Evolutionary conservation across 495 filamentous ascomycete genomes (phyloP).

Genomic region (Penicillium coprophilum): DNA sequence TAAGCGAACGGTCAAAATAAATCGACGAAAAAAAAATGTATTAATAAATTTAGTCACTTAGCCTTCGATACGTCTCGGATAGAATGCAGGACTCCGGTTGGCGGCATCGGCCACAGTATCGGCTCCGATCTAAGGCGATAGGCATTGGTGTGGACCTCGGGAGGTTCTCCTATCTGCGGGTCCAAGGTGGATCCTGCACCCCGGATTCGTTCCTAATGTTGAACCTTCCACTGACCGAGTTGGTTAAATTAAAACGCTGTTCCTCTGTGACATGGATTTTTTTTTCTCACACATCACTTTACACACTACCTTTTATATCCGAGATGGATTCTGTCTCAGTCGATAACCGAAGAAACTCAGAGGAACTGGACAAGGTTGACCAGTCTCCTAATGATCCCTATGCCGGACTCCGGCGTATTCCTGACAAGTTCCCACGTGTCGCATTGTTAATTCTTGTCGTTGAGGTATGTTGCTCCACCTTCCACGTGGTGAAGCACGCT

Average conservation of each 20-base stretch:
- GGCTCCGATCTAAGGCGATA: conserved; percentile 7
- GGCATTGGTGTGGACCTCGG: conserved; percentile 4
- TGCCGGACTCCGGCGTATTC: conserved; percentile 2
- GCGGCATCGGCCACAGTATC: conserved; percentile 1
- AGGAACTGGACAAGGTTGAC: not conserved
- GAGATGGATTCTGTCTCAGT: not conserved
- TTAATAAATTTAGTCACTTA: not conserved
- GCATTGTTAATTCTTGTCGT: conserved; percentile 7
- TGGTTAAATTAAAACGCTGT: conserved; percentile 4
- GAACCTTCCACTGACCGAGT: not conserved
- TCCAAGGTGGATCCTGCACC: not conserved
- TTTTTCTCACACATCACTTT: not conserved
- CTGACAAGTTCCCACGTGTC: conserved; percentile 7
- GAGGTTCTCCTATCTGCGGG: conserved; percentile 9
- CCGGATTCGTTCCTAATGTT: not conserved
- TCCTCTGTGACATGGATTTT: not conserved
- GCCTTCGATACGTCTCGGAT: not conserved
- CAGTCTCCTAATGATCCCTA: not conserved
- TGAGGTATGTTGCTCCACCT: not conserved
- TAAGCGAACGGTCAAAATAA: not conserved
- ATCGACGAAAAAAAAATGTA: not conserved
- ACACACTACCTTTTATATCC: not conserved
- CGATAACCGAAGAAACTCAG: not conserved
- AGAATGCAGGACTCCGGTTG: conserved; percentile 2
- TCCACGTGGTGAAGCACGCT: not conserved